Evolutionary conservation across 495 filamentous ascomycete species (phyloP), one percentile per base, ranked within the genome.

Genomic region (Penicillium pulvis): DNA sequence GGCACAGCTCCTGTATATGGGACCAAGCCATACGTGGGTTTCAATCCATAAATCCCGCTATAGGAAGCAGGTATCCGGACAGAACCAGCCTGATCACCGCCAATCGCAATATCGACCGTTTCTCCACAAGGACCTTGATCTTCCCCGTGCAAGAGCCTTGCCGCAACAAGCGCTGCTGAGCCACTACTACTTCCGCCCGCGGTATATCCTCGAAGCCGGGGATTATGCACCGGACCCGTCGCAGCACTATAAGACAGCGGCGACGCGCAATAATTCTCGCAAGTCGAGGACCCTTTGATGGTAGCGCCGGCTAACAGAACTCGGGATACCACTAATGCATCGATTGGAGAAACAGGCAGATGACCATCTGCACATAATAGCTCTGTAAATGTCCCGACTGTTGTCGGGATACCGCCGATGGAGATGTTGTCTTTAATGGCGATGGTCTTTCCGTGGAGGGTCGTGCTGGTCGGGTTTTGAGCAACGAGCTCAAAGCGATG

Each of bases 71-170:
- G 84, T 2, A 84, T 75, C 5, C 83, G 75, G 7, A 87, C 75
- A 4, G 76, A 80, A 0, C 83, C 84, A 11, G 77, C 84, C 58
- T 85, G 83, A 59, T 87, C 84, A 6, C 77, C 77, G 1, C 83
- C 83, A 41, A 87, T 79, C 9, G 78, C 75, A 12, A 85, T 63
- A 41, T 85, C 82, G 7, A 81, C 79, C 4, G 71, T 74, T 30
- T 74, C 62, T 59, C 71, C 52, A 30, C 35, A 50, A 0, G 59
- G 35, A 4, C 2, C 2, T 64, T 69, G 45, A 64, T 75, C 31
- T 68, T 73, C 31, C 42, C 58, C 57, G 67, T 64, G 69, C 17
- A 77, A 71, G 17, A 72, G 71, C 73, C 68, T 43, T 61, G 71
- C n/a, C 3, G 70, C 78, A 1, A 86, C 75, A 2, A 86, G 74